Conservation (phyloP, 441 rosid species). For the Metrosideros polymorpha region DNA sequence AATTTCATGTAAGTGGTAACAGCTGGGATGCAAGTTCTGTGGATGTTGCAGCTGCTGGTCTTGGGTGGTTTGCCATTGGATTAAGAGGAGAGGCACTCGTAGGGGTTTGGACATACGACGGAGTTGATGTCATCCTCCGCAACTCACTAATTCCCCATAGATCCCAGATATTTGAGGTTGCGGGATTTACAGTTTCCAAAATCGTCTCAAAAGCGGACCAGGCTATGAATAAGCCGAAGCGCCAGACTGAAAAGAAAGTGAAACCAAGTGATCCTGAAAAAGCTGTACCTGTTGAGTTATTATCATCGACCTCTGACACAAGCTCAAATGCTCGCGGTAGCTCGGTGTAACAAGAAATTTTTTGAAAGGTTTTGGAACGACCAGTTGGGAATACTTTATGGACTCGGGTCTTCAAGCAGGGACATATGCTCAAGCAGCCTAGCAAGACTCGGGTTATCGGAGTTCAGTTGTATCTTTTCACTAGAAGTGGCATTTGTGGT, state of each 20-base stretch:
- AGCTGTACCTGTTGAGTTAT: conserved; percentile 5
- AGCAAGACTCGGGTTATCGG: background rate
- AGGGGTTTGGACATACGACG: conserved; percentile 80
- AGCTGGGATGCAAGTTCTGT: conserved; percentile 79
- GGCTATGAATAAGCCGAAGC: conserved; percentile 31
- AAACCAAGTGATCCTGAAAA: conserved; percentile 15
- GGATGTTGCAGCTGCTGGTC: conserved; percentile 79
- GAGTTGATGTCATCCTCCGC: conserved; percentile 57
- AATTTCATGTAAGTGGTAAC: conserved; percentile 47
- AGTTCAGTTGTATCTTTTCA: background rate
- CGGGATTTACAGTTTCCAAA: conserved; percentile 81
- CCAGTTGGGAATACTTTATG: background rate
- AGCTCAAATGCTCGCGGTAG: background rate
- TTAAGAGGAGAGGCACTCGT: conserved; percentile 71
- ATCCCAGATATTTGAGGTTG: conserved; percentile 58
- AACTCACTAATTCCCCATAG: conserved; percentile 64
- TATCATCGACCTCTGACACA: background rate
- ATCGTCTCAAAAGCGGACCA: conserved; percentile 82
- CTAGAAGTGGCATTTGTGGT: background rate
- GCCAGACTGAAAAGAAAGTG: conserved; percentile 30
- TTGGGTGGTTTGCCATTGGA: conserved; percentile 88
- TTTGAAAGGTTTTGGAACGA: background rate
- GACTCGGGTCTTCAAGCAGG: background rate
- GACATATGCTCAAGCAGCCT: background rate
- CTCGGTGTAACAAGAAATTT: background rate